These are phyloP conservation scores for Wickerhamomyces ciferrii DNA, from an alignment of 805 yeast genomes.

Conservation along the genomic window DNA sequence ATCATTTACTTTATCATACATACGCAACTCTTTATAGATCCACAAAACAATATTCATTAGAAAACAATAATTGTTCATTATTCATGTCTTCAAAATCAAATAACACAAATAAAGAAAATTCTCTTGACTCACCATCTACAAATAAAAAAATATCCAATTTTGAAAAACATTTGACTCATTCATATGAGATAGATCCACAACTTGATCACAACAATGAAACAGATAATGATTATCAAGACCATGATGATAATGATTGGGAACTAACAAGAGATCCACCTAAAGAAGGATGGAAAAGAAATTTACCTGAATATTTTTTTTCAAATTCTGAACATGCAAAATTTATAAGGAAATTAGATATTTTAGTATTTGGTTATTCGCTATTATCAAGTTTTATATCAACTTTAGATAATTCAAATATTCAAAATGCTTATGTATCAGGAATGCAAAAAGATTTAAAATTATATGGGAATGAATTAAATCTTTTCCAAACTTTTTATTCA, in stretches of 20 bases:
- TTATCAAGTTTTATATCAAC: slow-evolving; percentile 62
- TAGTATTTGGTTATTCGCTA: slow-evolving; percentile 48
- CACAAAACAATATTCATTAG: too few relatives aligned
- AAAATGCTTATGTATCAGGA: slow-evolving; percentile 64
- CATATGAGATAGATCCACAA: background rate
- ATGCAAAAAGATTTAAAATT: slow-evolving; percentile 50
- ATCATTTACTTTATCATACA: too few relatives aligned
- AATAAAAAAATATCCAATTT: too few relatives aligned
- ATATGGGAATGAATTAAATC: slow-evolving; percentile 54
- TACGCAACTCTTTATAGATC: too few relatives aligned
- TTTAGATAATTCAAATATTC: slow-evolving; percentile 53
- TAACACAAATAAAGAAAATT: background rate
- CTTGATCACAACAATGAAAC: too few relatives aligned
- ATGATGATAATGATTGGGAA: background rate
- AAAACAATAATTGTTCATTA: too few relatives aligned
- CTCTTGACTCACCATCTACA: background rate
- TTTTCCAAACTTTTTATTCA: slow-evolving; percentile 50
- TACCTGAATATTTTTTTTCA: slow-evolving; percentile 8
- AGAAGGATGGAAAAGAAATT: slow-evolving; percentile 6
- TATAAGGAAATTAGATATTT: slow-evolving; percentile 43
- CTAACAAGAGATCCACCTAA: slow-evolving; percentile 5
- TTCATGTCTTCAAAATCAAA: background rate
- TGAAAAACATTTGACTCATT: background rate
- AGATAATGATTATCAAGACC: background rate
- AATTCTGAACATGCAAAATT: slow-evolving; percentile 34